phyloP scores from a whole-genome alignment of 257 asterid genomes.

The Nicotiana tomentosiformis region DNA sequence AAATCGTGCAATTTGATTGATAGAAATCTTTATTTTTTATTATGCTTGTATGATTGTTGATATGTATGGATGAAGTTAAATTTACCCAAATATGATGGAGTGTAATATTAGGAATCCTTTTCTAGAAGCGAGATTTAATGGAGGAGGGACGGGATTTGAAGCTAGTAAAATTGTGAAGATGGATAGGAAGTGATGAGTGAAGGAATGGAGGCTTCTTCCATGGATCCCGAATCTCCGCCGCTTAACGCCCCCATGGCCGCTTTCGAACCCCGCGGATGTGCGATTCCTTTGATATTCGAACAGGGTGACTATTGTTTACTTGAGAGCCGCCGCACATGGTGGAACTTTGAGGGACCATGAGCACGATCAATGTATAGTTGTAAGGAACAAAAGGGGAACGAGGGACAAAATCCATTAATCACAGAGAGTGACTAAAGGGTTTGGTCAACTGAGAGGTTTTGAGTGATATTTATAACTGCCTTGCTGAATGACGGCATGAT shows the following conservation, averaged over 20 bases:
- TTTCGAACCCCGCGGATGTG: constrained; percentile 65
- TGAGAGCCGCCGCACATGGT: constrained; percentile 6
- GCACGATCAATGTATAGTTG: neutral
- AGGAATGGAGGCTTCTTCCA: constrained; percentile 33
- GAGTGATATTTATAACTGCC: constrained; percentile 29
- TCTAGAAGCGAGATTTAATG: no score
- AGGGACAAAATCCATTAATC: neutral
- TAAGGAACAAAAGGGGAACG: neutral
- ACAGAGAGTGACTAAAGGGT: neutral
- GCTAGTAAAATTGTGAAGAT: no score
- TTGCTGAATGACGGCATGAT: neutral
- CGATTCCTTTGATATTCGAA: constrained; percentile 11
- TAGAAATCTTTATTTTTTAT: no score
- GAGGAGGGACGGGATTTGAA: no score
- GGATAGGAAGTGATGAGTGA: no score
- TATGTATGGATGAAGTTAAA: no score
- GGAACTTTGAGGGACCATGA: neutral
- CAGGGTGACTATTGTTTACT: constrained; percentile 8
- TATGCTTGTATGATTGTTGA: no score
- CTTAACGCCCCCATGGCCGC: constrained; percentile 66
- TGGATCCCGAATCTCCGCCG: constrained; percentile 73
- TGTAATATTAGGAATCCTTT: no score
- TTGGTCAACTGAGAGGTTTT: neutral
- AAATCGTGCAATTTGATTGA: no score
- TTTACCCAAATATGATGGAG: no score